Conservation (phyloP, 2,329 filamentous ascomycete species). For the Sclerotinia trifoliorum region DNA sequence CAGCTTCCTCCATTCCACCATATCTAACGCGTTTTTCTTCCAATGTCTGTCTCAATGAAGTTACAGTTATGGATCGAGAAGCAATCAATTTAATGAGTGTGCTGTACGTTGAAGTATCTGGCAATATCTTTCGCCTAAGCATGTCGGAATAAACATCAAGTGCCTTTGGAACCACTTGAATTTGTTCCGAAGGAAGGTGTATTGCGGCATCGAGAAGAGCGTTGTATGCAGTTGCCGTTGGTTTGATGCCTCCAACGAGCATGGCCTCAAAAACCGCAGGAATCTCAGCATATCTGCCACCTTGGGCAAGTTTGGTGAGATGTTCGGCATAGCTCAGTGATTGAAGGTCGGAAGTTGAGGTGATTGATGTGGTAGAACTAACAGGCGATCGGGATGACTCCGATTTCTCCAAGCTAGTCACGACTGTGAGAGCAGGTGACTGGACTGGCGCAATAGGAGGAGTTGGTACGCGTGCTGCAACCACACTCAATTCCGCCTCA, state of each 20-base stretch:
- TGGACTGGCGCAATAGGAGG: conserved; percentile 32
- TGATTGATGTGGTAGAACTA: conserved; percentile 56
- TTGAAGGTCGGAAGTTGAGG: conserved; percentile 56
- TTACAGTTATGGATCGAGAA: conserved; percentile 75
- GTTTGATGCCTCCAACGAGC: conserved; percentile 77
- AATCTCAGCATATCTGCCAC: conserved; percentile 79
- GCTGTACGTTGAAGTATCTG: conserved; percentile 83
- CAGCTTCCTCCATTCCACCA: conserved; percentile 78
- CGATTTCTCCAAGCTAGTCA: conserved; percentile 44
- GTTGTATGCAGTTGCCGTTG: conserved; percentile 87
- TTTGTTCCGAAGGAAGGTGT: conserved; percentile 72
- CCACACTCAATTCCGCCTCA: conserved; percentile 38
- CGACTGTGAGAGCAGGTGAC: conserved; percentile 34
- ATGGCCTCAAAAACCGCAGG: conserved; percentile 88
- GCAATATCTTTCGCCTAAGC: conserved; percentile 78
- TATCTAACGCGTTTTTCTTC: conserved; percentile 83
- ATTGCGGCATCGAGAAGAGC: conserved; percentile 83
- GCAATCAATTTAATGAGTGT: conserved; percentile 82
- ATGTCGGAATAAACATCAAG: conserved; percentile 96
- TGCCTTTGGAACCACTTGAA: conserved; percentile 84
- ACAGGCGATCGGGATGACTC: conserved; percentile 44
- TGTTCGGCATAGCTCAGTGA: conserved; percentile 73
- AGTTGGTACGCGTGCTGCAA: conserved; percentile 37
- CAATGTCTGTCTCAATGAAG: conserved; percentile 67
- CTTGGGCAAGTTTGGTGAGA: conserved; percentile 69